Percentiles rank a stretch among this genome's conserved stretches.
Evolutionary conservation across 805 yeast genomes (phyloP).

Genomic region (Metschnikowia proteae): DNA sequence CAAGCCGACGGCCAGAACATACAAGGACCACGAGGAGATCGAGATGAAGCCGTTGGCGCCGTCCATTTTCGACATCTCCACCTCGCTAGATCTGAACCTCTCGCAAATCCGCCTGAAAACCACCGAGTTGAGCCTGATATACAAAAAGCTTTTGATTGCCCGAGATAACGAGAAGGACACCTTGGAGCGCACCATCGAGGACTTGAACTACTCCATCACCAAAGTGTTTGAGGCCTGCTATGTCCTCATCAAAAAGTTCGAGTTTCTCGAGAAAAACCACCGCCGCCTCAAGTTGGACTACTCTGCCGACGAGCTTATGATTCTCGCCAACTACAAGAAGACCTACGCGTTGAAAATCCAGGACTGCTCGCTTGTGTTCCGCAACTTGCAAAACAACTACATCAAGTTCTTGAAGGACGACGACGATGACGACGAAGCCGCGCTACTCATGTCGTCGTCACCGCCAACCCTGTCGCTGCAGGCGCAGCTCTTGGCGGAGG

Average conservation of each 20-base stretch:
- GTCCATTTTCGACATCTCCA: conserved; percentile 67
- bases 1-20: neutral
- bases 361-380: conserved; percentile 66
- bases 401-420: conserved; percentile 80
- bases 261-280: conserved; percentile 37
- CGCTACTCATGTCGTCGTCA: conserved; percentile 1
- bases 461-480: neutral
- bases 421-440: conserved; percentile 49
- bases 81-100: conserved; percentile 64
- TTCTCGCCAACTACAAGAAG: conserved; percentile 78
- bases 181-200: conserved; percentile 77
- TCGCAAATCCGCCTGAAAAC: conserved; percentile 50
- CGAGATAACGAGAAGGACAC: conserved; percentile 77
- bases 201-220: conserved; percentile 69
- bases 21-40: conserved; percentile 32
- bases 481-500: conserved; percentile 11
- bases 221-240: conserved; percentile 76
- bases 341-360: conserved; percentile 84
- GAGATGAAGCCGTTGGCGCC: conserved; percentile 74
- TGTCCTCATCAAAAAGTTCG: conserved; percentile 64
- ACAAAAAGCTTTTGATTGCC: conserved; percentile 80
- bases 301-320: conserved; percentile 49
- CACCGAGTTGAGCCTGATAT: conserved; percentile 60
- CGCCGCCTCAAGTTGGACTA: conserved; percentile 40
- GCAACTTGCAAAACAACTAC: conserved; percentile 86